Evolutionary conservation across 768 basidiomycete genomes (phyloP), one percentile per base, ranked within the genome.

Genomic region (Auriscalpium vulgare): DNA sequence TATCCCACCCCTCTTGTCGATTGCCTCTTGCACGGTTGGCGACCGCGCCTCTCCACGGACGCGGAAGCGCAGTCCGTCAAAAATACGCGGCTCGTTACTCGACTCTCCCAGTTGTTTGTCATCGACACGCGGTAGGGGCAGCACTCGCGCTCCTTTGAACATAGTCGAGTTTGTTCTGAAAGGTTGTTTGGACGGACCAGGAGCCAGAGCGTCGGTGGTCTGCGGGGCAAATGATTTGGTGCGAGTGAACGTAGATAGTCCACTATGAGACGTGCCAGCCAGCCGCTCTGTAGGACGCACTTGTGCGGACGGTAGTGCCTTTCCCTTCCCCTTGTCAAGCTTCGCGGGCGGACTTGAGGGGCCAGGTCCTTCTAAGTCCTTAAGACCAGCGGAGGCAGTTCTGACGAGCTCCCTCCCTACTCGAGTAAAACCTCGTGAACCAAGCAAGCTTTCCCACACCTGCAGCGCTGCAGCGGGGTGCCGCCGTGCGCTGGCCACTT

Each of bases 371-470:
- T 52, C 51, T 29, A 4, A 29, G 29, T 29, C 29, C 29, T 7
- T 7, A 29, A 29, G 29, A 5, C 9, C 21, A 49, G 40, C 36
- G 34, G 59, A 53, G 37, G 29, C 36, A 37, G 37, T 29, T 50
- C 81, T 78, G 7, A 86, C 66, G 50, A 90, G 76, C 59, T 79
- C 76, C 9, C 83, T 81, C 19, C 73, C 75, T 17, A 77, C 69
- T 54, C 88, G 68, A 59, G 82, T 78, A 67, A 84, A 88, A 10
- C 88, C 88, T 9, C 88, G 79, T 29, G 78, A 72, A 55, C 79
- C 77, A 34, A 91, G 77, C 23, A 91, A 80, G 58, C 78, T 78
- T 50, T 79, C 75, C 88, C 88, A 91, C 8, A 90, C 75, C 56
- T 83, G 81, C 44, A 86, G 74, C 1, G 84, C 85, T 3, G 83